Evolutionary conservation across 257 asterid species (phyloP), one percentile per base, ranked within the genome.

Genomic region (Paulownia fortunei): DNA sequence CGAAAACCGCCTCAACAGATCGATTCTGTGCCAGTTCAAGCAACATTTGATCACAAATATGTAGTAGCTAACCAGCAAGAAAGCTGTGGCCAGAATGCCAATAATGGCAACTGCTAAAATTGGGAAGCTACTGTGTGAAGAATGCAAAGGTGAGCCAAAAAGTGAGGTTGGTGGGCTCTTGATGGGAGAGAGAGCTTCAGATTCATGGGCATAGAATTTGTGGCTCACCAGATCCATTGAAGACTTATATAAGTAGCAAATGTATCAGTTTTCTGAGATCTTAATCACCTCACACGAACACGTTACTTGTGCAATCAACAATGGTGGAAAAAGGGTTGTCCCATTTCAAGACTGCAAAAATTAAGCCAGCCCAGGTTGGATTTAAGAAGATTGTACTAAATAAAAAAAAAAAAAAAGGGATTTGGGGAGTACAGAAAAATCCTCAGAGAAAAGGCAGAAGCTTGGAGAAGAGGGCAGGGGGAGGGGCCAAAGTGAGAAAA

Each of bases 1-100:
- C 0, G 97, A 87, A 68, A 90, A 86, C 16, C 94, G 90, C 39
- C 88, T 21, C 0, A 91, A 59, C 0, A 95, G 83, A 47, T 92
- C 98, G 82, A 92, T 88, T 5, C 96, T 58, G 82, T 91, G 96
- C 97, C 98, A 91, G 83, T 67, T 92, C 26, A 92, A 73, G 89
- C 99, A 92, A 80, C 98, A 92, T 72, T 95, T 95, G 82, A 93
- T 95, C 49, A 90, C 97, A 72, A 95, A 93, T 2, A 95, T 73
- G 87, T 95, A 95, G 94, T 91, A 95, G 83, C 98, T 77, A 18
- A 95, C 93, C 3, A 95, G 92, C 75, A 95, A 83, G 82, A 95
- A 79, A 0, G 88, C 94, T 15, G 97, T 93, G 73, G 99, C 94
- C 0, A 91, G 10, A 2, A 95, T 95, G 19, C 99, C 99, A 34